Base-by-base conservation (phyloP, 176 grass and related monocot species). In the Elymus sibiricus region DNA sequence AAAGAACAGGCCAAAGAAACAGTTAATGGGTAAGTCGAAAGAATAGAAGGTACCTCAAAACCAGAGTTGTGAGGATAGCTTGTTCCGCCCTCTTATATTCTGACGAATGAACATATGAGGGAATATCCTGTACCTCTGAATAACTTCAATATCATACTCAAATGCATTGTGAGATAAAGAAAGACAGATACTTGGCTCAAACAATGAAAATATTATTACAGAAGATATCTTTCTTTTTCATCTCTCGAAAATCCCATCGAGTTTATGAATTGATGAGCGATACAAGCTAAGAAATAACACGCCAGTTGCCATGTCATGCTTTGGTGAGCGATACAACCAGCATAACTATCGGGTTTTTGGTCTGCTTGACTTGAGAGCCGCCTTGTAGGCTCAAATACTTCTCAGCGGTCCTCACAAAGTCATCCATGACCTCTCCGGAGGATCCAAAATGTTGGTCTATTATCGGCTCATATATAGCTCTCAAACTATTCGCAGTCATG, bases 401-500 rank as follows among this genome's bases (percentile, higher is more conserved):
- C n/a, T 79, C 77, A 3, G 13, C 22, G 1, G n/a, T 63, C 56
- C 13, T 79, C 53, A 63, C 6, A 63, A 77, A 79, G 7, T 63
- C 77, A 63, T 63, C 56, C 32, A 79, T 63, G 4, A 79, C 34
- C n/a, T 70, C 34, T 38, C 67, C 67, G 9, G 39, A 44, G 5
- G 37, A 16, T 14, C 39, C 37, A 27, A 79, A 79, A 79, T 79
- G 56, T 22, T 79, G 58, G 2, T 42, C 56, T 42, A 79, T 42
- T 63, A 79, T 17, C 1, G 77, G 77, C 58, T 79, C 56, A 16
- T 63, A 79, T 63, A 11, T 27, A 16, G 82, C 58, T 84, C 82
- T 75, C 4, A 76, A 5, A 19, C 2, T 21, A 16, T 32, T 25
- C 5, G 70, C 82, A n/a, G 3, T n/a, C 11, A 0, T 16, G 9